Evolutionary conservation across 2,329 filamentous ascomycete species (phyloP).

Genomic region (Epicoccum sorghinum): DNA sequence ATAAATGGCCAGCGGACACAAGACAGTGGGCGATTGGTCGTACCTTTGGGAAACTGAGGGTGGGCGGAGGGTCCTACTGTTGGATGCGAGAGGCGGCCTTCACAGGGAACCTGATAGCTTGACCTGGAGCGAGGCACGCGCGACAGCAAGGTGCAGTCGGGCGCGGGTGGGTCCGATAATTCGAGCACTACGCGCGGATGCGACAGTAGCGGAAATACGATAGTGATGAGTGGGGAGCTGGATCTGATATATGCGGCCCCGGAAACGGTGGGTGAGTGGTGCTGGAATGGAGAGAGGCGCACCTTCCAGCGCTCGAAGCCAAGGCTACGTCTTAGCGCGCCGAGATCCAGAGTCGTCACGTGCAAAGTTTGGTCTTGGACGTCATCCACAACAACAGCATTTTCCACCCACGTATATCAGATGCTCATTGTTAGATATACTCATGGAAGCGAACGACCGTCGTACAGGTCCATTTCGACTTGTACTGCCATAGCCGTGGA

Average conservation of each 20-base stretch:
- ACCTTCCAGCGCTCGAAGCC: slow-evolving; percentile 12
- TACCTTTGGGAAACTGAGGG: slow-evolving; percentile 33
- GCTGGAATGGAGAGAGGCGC: slow-evolving; percentile 22
- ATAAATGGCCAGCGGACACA: slow-evolving; percentile 27
- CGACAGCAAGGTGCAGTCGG: slow-evolving; percentile 18
- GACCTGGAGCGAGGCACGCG: slow-evolving; percentile 22
- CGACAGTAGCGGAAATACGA: slow-evolving; percentile 20
- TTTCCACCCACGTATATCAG: too few species aligned
- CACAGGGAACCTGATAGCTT: slow-evolving; percentile 27
- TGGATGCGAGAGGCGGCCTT: slow-evolving; percentile 23
- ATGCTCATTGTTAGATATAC: background rate
- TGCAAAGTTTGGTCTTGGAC: background rate
- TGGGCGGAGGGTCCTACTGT: slow-evolving; percentile 25
- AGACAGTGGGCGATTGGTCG: slow-evolving; percentile 32
- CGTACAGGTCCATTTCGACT: too few species aligned
- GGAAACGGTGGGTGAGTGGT: slow-evolving; percentile 27
- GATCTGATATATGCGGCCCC: slow-evolving; percentile 25
- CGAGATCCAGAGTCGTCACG: slow-evolving; percentile 3
- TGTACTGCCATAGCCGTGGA: too few species aligned
- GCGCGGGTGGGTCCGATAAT: slow-evolving; percentile 8
- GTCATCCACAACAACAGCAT: too few species aligned
- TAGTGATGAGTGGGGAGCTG: slow-evolving; percentile 29
- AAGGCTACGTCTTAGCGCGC: slow-evolving; percentile 13
- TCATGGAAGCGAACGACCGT: background rate
- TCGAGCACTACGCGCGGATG: slow-evolving; percentile 21